Evolutionary conservation across 176 grass and related monocot species (phyloP).

Genomic region (Aegilops umbellulata): DNA sequence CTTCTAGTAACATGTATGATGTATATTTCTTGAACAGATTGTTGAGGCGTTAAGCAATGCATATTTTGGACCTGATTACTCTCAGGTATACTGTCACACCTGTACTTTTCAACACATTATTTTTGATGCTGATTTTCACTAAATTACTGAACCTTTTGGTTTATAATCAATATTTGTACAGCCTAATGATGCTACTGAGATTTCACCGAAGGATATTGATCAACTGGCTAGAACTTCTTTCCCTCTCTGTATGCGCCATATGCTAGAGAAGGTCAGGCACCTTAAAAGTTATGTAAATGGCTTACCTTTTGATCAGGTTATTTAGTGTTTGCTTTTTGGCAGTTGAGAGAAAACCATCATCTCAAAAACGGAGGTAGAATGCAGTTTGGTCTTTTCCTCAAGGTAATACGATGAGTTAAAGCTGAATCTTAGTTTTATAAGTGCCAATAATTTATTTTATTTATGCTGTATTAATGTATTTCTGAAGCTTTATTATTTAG

Average conservation of each 20-base stretch:
- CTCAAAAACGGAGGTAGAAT: constrained; percentile 92
- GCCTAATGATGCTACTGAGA: constrained; percentile 70
- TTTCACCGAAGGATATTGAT: constrained; percentile 94
- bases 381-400: constrained; percentile 97
- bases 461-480: neutral
- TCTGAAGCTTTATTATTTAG: constrained; percentile 32
- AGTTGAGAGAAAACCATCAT: constrained; percentile 98
- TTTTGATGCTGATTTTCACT: neutral
- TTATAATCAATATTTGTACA: constrained; percentile 38
- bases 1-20: constrained; percentile 23
- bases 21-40: constrained; percentile 67
- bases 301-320: constrained; percentile 24
- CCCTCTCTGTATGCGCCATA: constrained; percentile 97
- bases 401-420: constrained; percentile 53
- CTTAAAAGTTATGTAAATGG: constrained; percentile 25
- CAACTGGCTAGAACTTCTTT: constrained; percentile 76
- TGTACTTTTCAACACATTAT: constrained; percentile 15
- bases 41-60: constrained; percentile 92
- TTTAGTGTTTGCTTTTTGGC: constrained; percentile 35
- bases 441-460: neutral
- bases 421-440: neutral
- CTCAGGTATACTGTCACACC: constrained; percentile 52
- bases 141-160: neutral
- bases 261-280: constrained; percentile 77
- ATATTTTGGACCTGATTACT: constrained; percentile 98